Percentiles rank a stretch among this genome's conserved stretches.
Evolutionary conservation across 805 yeast species (phyloP).

Genomic region (Cyberlindnera veronae): DNA sequence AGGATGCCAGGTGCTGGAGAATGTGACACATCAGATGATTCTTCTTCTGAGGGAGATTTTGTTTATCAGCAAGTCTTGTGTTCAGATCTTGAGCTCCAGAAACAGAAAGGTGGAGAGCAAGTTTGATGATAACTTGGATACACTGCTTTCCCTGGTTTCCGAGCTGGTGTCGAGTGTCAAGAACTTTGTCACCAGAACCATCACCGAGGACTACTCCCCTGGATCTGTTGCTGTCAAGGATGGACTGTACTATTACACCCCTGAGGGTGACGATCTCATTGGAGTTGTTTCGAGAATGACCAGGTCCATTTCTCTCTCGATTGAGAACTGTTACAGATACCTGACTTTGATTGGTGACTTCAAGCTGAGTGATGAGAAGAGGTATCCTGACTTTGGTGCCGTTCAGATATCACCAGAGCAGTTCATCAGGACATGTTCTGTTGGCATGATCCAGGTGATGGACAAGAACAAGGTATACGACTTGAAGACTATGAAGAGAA

Average conservation of each 20-base stretch:
- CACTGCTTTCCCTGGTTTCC: conserved; percentile 55
- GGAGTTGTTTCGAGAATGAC: conserved; percentile 60
- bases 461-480: conserved; percentile 28
- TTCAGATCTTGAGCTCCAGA: conserved; percentile 30
- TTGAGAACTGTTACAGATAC: conserved; percentile 47
- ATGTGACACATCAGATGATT: conserved; percentile 65
- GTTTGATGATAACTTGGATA: conserved; percentile 47
- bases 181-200: conserved; percentile 52
- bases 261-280: conserved; percentile 65
- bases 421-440: conserved; percentile 59
- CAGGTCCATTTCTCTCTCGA: conserved; percentile 46
- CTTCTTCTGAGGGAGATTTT: conserved; percentile 59
- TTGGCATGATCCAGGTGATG: conserved; percentile 48
- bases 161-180: conserved; percentile 64
- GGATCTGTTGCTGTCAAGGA: conserved; percentile 16
- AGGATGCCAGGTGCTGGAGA: conserved; percentile 67
- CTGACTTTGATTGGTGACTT: conserved; percentile 64
- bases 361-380: conserved; percentile 52
- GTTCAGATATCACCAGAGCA: conserved; percentile 56
- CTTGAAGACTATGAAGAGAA: conserved; percentile 20
- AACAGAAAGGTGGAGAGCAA: conserved; percentile 20
- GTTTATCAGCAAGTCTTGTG: conserved; percentile 52
- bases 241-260: conserved; percentile 49
- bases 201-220: conserved; percentile 34
- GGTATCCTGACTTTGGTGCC: conserved; percentile 60